Percentiles rank a stretch among this genome's conserved stretches.
Conservation (phyloP, 2,329 filamentous ascomycete species). For the Botrytis medusae region DNA sequence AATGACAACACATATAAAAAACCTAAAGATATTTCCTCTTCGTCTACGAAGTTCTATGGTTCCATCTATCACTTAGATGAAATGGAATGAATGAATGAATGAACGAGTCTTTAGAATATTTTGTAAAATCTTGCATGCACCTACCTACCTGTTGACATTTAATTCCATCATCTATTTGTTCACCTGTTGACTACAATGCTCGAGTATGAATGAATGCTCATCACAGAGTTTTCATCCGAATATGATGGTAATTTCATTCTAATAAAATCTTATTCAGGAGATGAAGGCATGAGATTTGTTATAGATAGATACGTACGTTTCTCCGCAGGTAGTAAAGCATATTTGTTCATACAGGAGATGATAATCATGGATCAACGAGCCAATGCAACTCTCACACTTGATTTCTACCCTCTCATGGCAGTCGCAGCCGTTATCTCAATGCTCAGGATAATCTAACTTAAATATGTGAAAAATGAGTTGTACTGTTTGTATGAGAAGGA, state of each 20-base stretch:
- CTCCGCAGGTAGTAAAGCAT: background rate
- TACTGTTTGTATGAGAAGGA: no score
- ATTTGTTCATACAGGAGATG: background rate
- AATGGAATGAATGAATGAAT: no score
- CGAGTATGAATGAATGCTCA: background rate
- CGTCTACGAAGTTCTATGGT: no score
- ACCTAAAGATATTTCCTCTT: no score
- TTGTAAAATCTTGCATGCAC: no score
- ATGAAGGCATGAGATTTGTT: background rate
- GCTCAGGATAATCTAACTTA: background rate
- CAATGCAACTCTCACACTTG: background rate
- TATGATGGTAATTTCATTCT: background rate
- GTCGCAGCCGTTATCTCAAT: background rate
- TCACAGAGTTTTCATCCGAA: background rate
- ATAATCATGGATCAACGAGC: background rate
- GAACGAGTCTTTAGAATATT: no score
- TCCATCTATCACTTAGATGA: no score
- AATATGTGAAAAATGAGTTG: accelerated
- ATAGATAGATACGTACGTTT: no score
- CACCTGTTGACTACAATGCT: no score
- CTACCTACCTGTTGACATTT: no score
- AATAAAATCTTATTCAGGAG: accelerated
- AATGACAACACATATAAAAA: no score
- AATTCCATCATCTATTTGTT: background rate
- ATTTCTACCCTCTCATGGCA: background rate